phyloP scores from a whole-genome alignment of 169 alveolate species.

The Plasmodium inui region DNA sequence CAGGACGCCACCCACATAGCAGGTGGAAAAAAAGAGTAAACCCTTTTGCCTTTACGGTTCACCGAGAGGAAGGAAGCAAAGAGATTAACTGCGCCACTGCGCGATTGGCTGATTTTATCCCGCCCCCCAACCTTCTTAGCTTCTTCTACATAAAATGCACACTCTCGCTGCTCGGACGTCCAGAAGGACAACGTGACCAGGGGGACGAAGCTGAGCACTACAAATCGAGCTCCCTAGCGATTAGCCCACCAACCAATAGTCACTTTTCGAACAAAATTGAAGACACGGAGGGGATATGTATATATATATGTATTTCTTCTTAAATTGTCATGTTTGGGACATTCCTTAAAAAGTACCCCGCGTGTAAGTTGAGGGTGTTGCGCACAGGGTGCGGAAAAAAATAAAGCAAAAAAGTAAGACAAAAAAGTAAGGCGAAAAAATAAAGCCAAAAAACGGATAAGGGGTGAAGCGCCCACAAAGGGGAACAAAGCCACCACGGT shows the following conservation, averaged over 20 bases:
- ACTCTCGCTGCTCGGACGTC: background rate
- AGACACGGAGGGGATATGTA: background rate
- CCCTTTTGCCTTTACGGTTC: background rate
- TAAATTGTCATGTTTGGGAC: background rate
- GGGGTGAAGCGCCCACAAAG: background rate
- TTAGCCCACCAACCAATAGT: background rate
- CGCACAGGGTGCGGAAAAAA: background rate
- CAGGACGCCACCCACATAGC: background rate
- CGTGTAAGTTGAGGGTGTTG: background rate
- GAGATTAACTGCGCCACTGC: background rate
- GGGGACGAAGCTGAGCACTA: background rate
- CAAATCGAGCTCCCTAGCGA: background rate
- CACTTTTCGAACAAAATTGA: background rate
- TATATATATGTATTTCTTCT: background rate
- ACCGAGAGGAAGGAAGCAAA: background rate
- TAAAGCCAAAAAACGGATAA: background rate
- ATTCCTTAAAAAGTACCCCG: background rate
- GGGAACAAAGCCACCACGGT: background rate
- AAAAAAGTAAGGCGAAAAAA: background rate
- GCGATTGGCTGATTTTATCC: background rate
- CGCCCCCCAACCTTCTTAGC: background rate
- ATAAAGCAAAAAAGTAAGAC: background rate
- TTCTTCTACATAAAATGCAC: background rate
- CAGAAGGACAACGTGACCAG: background rate
- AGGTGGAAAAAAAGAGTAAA: background rate